phyloP scores from a whole-genome alignment of 2,329 filamentous ascomycete species.

The Sphaerulina populicola region DNA sequence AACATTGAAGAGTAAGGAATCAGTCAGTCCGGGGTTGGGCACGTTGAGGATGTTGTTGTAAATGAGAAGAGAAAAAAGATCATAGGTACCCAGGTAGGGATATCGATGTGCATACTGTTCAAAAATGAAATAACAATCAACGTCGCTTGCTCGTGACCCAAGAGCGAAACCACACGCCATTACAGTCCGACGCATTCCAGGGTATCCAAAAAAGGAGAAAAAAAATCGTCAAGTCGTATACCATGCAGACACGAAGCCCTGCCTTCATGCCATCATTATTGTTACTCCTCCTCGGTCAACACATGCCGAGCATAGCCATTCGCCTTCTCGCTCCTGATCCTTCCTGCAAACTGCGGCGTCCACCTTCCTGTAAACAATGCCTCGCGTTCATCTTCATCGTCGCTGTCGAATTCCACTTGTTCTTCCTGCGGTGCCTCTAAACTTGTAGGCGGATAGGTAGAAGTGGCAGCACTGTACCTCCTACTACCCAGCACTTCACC shows the following conservation, averaged over 20 bases:
- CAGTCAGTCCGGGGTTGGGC: conserved; percentile 56
- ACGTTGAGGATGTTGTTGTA: conserved; percentile 33
- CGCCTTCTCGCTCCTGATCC: conserved; percentile 36
- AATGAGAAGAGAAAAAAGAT: not conserved
- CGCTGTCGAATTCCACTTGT: conserved; percentile 53
- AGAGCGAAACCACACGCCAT: too few relatives aligned
- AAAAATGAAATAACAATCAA: too few relatives aligned
- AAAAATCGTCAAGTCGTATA: not conserved
- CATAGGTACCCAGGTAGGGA: too few relatives aligned
- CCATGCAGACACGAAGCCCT: not conserved
- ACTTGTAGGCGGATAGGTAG: conserved; percentile 19
- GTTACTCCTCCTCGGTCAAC: conserved; percentile 5
- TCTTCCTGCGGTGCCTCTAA: conserved; percentile 17
- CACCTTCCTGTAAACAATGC: conserved; percentile 56
- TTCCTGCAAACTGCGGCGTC: conserved; percentile 47
- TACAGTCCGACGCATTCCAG: not conserved
- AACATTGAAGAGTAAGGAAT: conserved; percentile 65
- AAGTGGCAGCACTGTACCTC: conserved; percentile 39
- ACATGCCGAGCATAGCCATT: conserved; percentile 3
- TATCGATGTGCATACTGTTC: too few relatives aligned
- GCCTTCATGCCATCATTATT: not conserved
- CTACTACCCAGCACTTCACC: conserved; percentile 37
- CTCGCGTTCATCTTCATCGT: conserved; percentile 60
- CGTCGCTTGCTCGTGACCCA: too few relatives aligned
- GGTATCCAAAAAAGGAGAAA: not conserved